Evolutionary conservation across 169 alveolate genomes (phyloP).

Genomic region (Eimeria tenella): DNA sequence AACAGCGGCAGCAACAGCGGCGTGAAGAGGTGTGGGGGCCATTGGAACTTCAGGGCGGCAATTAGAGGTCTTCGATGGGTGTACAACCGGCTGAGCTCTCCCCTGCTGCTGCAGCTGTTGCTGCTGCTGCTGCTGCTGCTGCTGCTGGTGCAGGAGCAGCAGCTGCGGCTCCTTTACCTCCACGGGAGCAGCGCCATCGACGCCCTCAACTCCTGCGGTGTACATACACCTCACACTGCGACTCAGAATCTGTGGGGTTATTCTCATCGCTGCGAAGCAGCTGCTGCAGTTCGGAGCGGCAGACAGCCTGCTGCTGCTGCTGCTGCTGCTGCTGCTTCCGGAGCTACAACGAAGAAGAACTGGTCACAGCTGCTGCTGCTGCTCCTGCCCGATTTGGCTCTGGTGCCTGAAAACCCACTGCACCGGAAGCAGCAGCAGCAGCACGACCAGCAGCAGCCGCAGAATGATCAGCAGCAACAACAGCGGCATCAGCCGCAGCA

Average conservation of each 20-base stretch:
- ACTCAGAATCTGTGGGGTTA: background rate
- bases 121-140: slow-evolving; percentile 38
- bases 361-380: slow-evolving; percentile 10
- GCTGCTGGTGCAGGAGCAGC: slow-evolving; percentile 63
- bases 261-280: background rate
- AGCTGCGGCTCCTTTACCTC: slow-evolving; percentile 40
- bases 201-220: slow-evolving; percentile 47
- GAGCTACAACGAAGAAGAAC: background rate
- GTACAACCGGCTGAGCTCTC: background rate
- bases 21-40: no score
- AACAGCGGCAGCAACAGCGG: background rate
- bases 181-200: slow-evolving; percentile 27
- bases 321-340: background rate
- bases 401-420: background rate
- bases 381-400: slow-evolving; percentile 16
- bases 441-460: slow-evolving; percentile 12
- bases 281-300: background rate
- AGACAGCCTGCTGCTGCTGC: background rate
- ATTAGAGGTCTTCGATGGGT: background rate
- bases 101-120: slow-evolving; percentile 30
- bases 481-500: background rate
- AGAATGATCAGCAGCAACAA: background rate
- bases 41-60: background rate
- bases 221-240: background rate
- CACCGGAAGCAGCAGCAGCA: background rate